Conservation (phyloP, 805 yeast genomes). For the Kuraishia hungarica region DNA sequence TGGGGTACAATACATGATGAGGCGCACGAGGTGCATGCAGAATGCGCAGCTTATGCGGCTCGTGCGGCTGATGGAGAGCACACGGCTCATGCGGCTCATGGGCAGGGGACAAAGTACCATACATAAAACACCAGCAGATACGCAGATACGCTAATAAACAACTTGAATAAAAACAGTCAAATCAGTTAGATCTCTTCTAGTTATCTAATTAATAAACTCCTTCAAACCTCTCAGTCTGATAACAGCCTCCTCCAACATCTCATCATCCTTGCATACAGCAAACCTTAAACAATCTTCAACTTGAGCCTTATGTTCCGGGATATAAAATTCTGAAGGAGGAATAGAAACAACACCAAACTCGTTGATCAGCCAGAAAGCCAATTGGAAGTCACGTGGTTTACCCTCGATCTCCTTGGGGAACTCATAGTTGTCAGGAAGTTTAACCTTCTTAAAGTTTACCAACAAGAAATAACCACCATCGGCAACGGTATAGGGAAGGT, state of each 20-base stretch:
- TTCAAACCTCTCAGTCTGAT: conserved; percentile 62
- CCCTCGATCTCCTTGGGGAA: conserved; percentile 62
- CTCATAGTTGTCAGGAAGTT: conserved; percentile 63
- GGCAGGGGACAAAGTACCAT: too few species aligned
- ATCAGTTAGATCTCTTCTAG: too few species aligned
- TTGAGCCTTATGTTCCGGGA: conserved; percentile 57
- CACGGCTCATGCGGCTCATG: too few species aligned
- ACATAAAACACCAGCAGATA: too few species aligned
- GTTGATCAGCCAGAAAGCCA: conserved; percentile 87
- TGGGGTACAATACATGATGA: too few species aligned
- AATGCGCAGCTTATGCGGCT: too few species aligned
- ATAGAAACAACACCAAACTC: conserved; percentile 93
- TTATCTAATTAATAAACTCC: conserved; percentile 37
- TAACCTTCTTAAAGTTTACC: conserved; percentile 78
- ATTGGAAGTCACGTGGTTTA: conserved; percentile 78
- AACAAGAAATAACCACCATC: conserved; percentile 92
- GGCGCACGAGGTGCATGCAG: too few species aligned
- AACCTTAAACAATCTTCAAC: conserved; percentile 85
- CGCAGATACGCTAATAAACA: too few species aligned
- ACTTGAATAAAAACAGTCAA: too few species aligned
- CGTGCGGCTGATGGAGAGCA: too few species aligned
- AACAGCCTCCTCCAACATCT: conserved; percentile 72
- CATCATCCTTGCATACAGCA: conserved; percentile 94
- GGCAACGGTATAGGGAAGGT: conserved; percentile 82
- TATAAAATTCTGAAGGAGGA: conserved; percentile 94